Percentiles rank a stretch among this genome's conserved stretches.
phyloP scores from a whole-genome alignment of 164 flowering plant genomes.

The Berberis vulgaris region DNA sequence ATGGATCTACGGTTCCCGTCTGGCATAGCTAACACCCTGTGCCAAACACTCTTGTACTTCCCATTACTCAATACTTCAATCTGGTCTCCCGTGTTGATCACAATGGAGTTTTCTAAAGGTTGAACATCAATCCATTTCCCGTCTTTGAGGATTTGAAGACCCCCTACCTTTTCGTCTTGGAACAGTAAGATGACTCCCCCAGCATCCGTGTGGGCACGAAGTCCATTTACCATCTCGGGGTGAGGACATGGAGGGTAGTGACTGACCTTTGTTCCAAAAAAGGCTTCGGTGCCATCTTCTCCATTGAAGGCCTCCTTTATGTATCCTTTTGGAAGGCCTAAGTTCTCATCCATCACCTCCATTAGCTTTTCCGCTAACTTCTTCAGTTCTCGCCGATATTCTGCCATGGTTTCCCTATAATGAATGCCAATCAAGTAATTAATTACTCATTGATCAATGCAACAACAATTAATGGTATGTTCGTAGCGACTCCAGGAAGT shows the following conservation, averaged over 20 bases:
- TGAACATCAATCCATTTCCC: constrained; percentile 84
- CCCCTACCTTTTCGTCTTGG: constrained; percentile 71
- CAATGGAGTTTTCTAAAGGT: constrained; percentile 65
- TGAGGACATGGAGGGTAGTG: constrained; percentile 87
- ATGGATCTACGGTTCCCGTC: constrained; percentile 72
- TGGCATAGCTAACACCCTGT: constrained; percentile 43
- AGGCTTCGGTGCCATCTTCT: constrained; percentile 30
- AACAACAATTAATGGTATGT: too few species aligned
- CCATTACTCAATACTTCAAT: constrained; percentile 91
- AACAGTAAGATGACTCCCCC: constrained; percentile 86
- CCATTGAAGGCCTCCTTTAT: constrained; percentile 59
- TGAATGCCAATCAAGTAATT: background rate
- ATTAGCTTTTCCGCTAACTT: constrained; percentile 58
- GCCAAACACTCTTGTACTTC: constrained; percentile 82
- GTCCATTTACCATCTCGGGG: constrained; percentile 61
- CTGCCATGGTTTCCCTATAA: constrained; percentile 73
- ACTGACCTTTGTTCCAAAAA: constrained; percentile 89
- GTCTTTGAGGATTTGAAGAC: constrained; percentile 77
- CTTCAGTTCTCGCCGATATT: constrained; percentile 63
- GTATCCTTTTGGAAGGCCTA: constrained; percentile 65
- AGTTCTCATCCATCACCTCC: constrained; percentile 86
- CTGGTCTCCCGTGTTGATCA: constrained; percentile 91
- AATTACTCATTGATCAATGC: background rate
- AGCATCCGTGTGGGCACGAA: constrained; percentile 90
- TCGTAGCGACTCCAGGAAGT: too few species aligned